Evolutionary conservation across 1,284 basidiomycete species (phyloP).

Genomic region (Cystobasidium slooffiae): DNA sequence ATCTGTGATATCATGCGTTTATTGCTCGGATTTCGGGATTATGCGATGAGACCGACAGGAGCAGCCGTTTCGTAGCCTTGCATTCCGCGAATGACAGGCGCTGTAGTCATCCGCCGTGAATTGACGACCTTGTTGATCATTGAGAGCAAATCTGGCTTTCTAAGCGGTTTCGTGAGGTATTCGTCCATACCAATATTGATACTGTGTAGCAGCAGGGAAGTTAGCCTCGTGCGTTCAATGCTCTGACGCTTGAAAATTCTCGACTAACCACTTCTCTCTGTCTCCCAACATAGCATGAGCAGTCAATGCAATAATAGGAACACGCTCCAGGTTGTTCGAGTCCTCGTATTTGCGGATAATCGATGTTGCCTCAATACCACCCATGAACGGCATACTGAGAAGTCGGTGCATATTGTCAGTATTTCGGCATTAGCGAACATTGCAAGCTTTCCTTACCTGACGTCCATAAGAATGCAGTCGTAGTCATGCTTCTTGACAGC

Average conservation of each 20-base stretch:
- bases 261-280: conserved; percentile 72
- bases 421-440: conserved; percentile 63
- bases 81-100: conserved; percentile 12
- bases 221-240: background rate
- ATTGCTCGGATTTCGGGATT: background rate
- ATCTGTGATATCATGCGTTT: too few relatives aligned
- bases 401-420: background rate
- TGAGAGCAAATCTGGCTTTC: conserved; percentile 53
- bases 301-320: conserved; percentile 87
- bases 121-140: conserved; percentile 51
- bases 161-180: conserved; percentile 39
- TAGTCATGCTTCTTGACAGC: conserved; percentile 79
- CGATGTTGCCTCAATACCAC: conserved; percentile 89
- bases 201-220: background rate
- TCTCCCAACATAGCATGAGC: conserved; percentile 84
- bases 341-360: conserved; percentile 72
- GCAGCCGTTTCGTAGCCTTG: conserved; percentile 3
- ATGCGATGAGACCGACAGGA: conserved; percentile 13
- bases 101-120: conserved; percentile 24
- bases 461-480: conserved; percentile 67
- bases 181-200: conserved; percentile 42
- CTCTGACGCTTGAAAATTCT: background rate
- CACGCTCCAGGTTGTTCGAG: conserved; percentile 70
- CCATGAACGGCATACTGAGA: conserved; percentile 97
- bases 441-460: conserved; percentile 67